A percentile compares a stretch with the other conserved stretches of the same genome.
Evolutionary conservation across 306 rosid genomes (phyloP).

Genomic region (Comarum palustre): DNA sequence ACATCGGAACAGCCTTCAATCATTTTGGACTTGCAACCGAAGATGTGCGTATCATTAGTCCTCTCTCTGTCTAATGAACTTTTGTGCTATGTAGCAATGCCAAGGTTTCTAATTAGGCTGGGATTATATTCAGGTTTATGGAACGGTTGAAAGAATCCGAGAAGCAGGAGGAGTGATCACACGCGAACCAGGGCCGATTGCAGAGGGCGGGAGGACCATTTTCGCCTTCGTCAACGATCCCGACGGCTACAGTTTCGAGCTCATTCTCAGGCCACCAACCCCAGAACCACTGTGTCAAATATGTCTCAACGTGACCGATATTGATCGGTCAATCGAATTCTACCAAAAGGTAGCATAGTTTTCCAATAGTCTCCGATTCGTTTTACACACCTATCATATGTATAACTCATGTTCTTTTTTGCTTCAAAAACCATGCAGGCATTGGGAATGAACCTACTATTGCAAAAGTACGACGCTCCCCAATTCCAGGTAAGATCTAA

Average conservation of each 20-base stretch:
- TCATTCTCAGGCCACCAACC: conserved; percentile 19
- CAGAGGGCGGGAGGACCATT: neutral
- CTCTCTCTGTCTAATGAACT: neutral
- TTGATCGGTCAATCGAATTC: conserved; percentile 15
- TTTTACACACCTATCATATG: neutral
- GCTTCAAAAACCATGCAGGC: neutral
- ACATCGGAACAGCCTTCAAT: conserved; percentile 66
- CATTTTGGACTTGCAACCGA: conserved; percentile 59
- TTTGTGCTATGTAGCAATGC: neutral
- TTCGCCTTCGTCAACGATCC: conserved; percentile 20
- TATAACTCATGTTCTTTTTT: neutral
- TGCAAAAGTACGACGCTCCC: neutral
- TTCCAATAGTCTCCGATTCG: neutral
- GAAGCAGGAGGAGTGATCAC: conserved; percentile 6
- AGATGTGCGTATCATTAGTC: conserved; percentile 6
- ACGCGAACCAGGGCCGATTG: neutral
- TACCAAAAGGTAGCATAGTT: conserved; percentile 10
- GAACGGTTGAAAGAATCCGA: conserved; percentile 4
- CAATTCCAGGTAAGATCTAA: neutral
- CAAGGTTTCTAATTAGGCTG: neutral
- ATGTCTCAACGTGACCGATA: neutral
- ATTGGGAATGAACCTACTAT: conserved; percentile 16
- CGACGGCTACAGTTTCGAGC: conserved; percentile 24
- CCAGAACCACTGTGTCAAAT: conserved; percentile 26
- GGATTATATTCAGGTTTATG: neutral